Evolutionary conservation across 805 yeast genomes (phyloP), one percentile per base, ranked within the genome.

Genomic region (Ogataea saltuana): DNA sequence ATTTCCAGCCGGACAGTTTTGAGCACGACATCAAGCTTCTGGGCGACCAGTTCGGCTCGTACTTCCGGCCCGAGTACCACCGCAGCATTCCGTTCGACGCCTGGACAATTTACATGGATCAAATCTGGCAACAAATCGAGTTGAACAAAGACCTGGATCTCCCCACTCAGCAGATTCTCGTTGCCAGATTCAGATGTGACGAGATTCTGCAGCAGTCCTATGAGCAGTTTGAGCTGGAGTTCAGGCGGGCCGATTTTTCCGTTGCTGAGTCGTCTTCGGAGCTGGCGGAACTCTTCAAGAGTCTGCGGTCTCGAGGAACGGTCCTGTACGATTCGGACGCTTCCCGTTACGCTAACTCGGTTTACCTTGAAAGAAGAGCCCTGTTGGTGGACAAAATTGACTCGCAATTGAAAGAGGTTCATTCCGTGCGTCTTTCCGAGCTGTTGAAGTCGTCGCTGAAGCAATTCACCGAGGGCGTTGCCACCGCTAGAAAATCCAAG

Each of bases 131-230:
- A 39, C 96, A 88, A 64, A 93, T 93, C 56, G 96, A 88, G 62
- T 74, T 76, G 48, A 93, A 93, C 67, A 90, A 88, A 65, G 99
- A 93, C 61, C 76, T 93, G 50, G 99, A 93, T 66, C 73, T 93
- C 51, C 99, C 99, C 20, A 90, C 98, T 2, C 99, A 93, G 60
- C 99, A 93, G 63, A 86, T 88, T 23, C 71, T 93, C 46, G 98
- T 93, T 18, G 96, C 99, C 6, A 79, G 93, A 55, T 91, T 88
- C 67, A 81, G 96, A 58, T 91, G 98, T 63, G 96, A 89, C 58
- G 98, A 93, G 64, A 86, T 93, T 36, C 75, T 84, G 17, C 67
- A 71, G 32, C 72, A 71, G 36, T 73, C 81, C 3, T 76, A 72
- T 56, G 67, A 69, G 13, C 63, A 65, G 13, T 78, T 78, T 53